Evolutionary conservation across 495 filamentous ascomycete genomes (phyloP).

Genomic region (Staphylotrichum longicolle): DNA sequence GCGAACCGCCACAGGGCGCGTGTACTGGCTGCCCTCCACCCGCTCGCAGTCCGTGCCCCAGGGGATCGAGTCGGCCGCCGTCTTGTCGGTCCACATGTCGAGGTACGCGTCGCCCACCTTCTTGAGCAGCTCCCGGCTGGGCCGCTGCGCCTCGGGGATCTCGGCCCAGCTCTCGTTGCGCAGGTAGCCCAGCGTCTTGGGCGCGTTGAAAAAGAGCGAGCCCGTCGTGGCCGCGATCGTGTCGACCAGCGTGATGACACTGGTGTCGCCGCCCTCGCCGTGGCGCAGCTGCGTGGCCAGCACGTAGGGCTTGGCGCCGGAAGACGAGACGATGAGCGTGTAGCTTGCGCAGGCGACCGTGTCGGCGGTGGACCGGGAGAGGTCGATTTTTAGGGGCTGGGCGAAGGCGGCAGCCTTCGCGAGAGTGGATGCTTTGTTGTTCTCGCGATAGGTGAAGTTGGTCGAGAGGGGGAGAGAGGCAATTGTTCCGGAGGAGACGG

Average conservation of each 20-base stretch:
- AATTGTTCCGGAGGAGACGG: constrained; percentile 35
- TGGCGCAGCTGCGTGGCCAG: constrained; percentile 47
- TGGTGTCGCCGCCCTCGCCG: constrained; percentile 28
- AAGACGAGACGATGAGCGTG: constrained; percentile 42
- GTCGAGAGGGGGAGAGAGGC: constrained; percentile 30
- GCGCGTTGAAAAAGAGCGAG: constrained; percentile 48
- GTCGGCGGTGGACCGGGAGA: constrained; percentile 43
- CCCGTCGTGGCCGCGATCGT: constrained; percentile 49
- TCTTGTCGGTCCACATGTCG: constrained; percentile 50
- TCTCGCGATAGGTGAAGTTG: constrained; percentile 45
- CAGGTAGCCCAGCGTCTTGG: constrained; percentile 43
- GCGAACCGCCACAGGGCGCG: constrained; percentile 39
- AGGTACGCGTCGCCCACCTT: constrained; percentile 47
- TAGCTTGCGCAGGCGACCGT: constrained; percentile 45
- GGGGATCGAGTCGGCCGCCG: constrained; percentile 43
- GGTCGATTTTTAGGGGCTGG: constrained; percentile 38
- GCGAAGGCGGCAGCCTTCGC: constrained; percentile 33
- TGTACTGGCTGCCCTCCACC: constrained; percentile 43
- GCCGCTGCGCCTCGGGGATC: constrained; percentile 27
- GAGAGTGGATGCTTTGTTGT: constrained; percentile 41
- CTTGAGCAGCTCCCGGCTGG: constrained; percentile 41
- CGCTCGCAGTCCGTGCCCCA: constrained; percentile 50
- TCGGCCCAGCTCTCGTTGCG: constrained; percentile 44
- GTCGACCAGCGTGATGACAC: constrained; percentile 41
- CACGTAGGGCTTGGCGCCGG: constrained; percentile 41